Evolutionary conservation across 768 basidiomycete species (phyloP), one percentile per base, ranked within the genome.

Genomic region (Macrolepiota dolichaula): DNA sequence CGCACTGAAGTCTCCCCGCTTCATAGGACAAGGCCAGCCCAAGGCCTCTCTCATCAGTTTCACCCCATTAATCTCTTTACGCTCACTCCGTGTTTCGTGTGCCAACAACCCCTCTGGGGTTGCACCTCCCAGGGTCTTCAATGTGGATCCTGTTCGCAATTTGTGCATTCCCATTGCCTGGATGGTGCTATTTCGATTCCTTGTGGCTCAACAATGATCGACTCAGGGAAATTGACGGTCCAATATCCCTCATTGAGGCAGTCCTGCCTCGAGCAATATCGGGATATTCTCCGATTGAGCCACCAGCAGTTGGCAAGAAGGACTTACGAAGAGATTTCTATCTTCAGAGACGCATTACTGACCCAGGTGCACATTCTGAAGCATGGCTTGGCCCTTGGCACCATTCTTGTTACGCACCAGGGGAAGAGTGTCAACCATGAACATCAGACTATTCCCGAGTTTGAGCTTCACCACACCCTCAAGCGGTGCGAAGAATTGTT

Each of bases 71-170:
- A 88, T 66, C 70, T 91, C 46, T 93, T 94, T 73, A 88, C 85
- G 25, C 71, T 93, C 7, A 82, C 83, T n/a, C 77, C 88, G 9
- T 95, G 92, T 68, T 79, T 82, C 62, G 68, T 79, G 3, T 95
- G 92, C 69, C 77, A 72, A 19, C 71, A 79, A 46, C 92, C 92
- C 1, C 77, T 94, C 11, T 94, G 92, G 91, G 92, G 91, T 2
- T 78, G 74, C 51, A 71, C 77, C 13, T 72, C 72, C 37, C 92
- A 94, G 70, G 89, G 84, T 2, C 66, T 88, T 22, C 82, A 81
- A 53, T 95, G 92, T 68, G 68, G 70, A 25, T 72, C 74, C 2
- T 95, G 92, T 72, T 77, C 77, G 36, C 75, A 80, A 22, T 85
- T 90, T 57, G 78, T 80, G 13, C 92, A 92, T 72, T 61, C 74